Base-by-base conservation (phyloP, 1,284 basidiomycete genomes). In the Leucoagaricus sp. region DNA sequence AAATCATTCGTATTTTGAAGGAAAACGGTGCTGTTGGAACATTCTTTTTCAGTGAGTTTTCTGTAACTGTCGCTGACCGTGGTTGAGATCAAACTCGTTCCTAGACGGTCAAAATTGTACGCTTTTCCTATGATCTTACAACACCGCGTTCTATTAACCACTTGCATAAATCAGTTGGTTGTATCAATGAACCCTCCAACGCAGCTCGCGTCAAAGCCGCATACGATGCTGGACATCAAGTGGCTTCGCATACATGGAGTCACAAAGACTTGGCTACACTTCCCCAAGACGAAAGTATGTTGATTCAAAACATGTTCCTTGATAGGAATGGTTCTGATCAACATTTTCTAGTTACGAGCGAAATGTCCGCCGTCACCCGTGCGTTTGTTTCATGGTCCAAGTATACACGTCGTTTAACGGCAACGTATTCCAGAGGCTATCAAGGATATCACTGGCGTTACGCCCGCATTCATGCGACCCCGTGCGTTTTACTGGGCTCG, bases 171-270 rank as follows among this genome's bases (percentile, higher is more conserved):
- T 9, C 21, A 56, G 54, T 50, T 47, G 77, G 63, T 15, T 84
- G 83, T 66, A 85, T 85, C 60, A 83, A 83, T 67, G 70, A 72
- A 61, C 58, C 62, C 4, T 71, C 69, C 10, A 60, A 67, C 15
- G 63, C 63, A 1, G 59, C 66, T 21, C 63, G 69, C 21, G 63
- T 78, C 51, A 73, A 72, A 50, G 70, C 71, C 52, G 71, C 72
- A 4, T 75, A 73, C 55, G 60, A 65, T 55, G 65, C 67, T 10
- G 64, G 64, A 19, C 64, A 67, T 55, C 63, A 63, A 52, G 54
- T 65, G 29, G 63, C 63, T 17, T 63, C 64, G n/a, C 65, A 67
- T 55, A 64, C 60, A 19, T 67, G 65, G 64, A 56, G 57, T 26
- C 63, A 65, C 45, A 45, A 55, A 21, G 53, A 63, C 31, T 55